Evolutionary conservation across 768 basidiomycete species (phyloP).

Genomic region (Podaxis sp.): DNA sequence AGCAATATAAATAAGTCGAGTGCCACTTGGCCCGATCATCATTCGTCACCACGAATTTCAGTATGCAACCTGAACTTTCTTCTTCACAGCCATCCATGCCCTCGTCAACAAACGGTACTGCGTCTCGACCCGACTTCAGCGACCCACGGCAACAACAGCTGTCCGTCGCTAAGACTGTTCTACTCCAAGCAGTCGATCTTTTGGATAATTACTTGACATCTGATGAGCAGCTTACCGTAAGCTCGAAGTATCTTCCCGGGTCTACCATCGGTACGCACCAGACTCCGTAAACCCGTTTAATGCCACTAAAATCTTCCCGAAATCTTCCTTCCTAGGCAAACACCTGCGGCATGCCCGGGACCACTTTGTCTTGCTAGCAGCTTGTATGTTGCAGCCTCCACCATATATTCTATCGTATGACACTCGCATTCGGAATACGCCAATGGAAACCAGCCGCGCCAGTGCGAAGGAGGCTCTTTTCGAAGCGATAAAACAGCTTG

Average conservation of each 20-base stretch:
- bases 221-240: conserved; percentile 67
- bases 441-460: conserved; percentile 72
- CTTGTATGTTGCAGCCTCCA: conserved; percentile 44
- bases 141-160: conserved; percentile 53
- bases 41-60: conserved; percentile 13
- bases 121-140: conserved; percentile 19
- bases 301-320: conserved; percentile 7
- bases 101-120: conserved; percentile 22
- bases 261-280: conserved; percentile 73
- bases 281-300: background rate
- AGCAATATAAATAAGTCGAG: conserved; percentile 23
- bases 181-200: conserved; percentile 73
- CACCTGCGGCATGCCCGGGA: conserved; percentile 85
- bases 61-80: conserved; percentile 24
- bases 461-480: conserved; percentile 59
- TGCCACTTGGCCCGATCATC: conserved; percentile 24
- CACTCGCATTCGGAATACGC: conserved; percentile 71
- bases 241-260: conserved; percentile 79
- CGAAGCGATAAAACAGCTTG: conserved; percentile 56
- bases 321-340: conserved; percentile 53
- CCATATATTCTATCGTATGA: conserved; percentile 73
- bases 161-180: conserved; percentile 63
- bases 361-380: conserved; percentile 71
- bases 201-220: conserved; percentile 62
- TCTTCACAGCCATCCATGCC: conserved; percentile 25